Evolutionary conservation across 2,329 filamentous ascomycete species (phyloP).

Genomic region (Aureobasidium pullulans): DNA sequence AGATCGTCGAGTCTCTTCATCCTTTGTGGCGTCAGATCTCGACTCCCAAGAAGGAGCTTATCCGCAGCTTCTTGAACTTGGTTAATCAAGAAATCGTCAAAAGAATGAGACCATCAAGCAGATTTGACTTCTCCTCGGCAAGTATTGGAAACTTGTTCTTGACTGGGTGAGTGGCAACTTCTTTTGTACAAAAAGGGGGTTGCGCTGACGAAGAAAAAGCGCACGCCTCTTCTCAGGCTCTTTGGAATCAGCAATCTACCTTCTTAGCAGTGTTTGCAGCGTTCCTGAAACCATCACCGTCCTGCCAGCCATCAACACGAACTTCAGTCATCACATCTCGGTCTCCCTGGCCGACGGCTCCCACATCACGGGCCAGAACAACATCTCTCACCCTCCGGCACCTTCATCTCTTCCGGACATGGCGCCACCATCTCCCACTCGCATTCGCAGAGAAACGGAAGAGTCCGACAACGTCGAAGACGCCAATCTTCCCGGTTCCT

Average conservation of each 20-base stretch:
- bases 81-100: slow-evolving; percentile 45
- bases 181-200: neutral
- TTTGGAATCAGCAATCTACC: slow-evolving; percentile 86
- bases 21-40: slow-evolving; percentile 58
- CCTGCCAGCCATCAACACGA: slow-evolving; percentile 86
- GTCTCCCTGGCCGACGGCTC: slow-evolving; percentile 70
- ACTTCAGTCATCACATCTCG: slow-evolving; percentile 91
- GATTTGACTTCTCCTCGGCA: slow-evolving; percentile 43
- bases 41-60: slow-evolving; percentile 44
- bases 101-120: slow-evolving; percentile 37
- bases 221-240: slow-evolving; percentile 85
- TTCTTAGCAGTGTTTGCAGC: slow-evolving; percentile 79
- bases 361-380: slow-evolving; percentile 83
- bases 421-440: neutral
- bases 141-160: slow-evolving; percentile 46
- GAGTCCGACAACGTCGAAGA: slow-evolving; percentile 65
- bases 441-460: slow-evolving; percentile 34
- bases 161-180: slow-evolving; percentile 39
- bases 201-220: slow-evolving; percentile 35
- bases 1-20: slow-evolving; percentile 79
- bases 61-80: slow-evolving; percentile 43
- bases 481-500: slow-evolving; percentile 70
- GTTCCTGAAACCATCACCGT: slow-evolving; percentile 70
- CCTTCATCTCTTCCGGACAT: neutral
- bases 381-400: slow-evolving; percentile 60